These are phyloP conservation scores for Mycocentrospora acerina DNA, from an alignment of 2,329 filamentous ascomycete genomes.

Conservation along the genomic window DNA sequence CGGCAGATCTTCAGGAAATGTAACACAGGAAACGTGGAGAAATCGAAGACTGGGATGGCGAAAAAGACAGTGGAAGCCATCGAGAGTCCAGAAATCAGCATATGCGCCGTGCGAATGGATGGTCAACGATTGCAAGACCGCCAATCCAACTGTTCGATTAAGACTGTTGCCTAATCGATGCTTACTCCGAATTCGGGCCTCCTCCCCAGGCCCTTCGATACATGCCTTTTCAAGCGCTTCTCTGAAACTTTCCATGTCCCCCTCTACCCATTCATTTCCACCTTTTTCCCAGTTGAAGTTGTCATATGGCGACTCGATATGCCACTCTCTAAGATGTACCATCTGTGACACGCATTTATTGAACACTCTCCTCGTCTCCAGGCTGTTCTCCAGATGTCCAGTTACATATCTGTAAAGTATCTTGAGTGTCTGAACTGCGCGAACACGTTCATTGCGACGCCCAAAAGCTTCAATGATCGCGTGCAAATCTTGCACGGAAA, in stretches of 20 bases:
- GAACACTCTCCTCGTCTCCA: slow-evolving; percentile 26
- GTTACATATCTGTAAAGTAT: slow-evolving; percentile 32
- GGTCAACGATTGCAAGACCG: slow-evolving; percentile 30
- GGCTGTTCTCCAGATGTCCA: slow-evolving; percentile 17
- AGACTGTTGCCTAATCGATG: slow-evolving; percentile 10
- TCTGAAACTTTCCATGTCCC: slow-evolving; percentile 37
- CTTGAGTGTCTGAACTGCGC: slow-evolving; percentile 33
- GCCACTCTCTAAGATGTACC: slow-evolving; percentile 33
- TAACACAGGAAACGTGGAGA: slow-evolving; percentile 37
- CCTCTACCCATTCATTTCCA: slow-evolving; percentile 32
- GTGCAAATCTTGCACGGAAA: slow-evolving; percentile 26
- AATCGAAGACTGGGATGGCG: slow-evolving; percentile 35
- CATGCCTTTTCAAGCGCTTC: slow-evolving; percentile 29
- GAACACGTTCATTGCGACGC: slow-evolving; percentile 24
- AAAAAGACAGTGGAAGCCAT: slow-evolving; percentile 36
- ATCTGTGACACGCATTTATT: slow-evolving; percentile 33
- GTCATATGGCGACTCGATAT: slow-evolving; percentile 40
- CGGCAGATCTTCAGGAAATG: slow-evolving; percentile 20
- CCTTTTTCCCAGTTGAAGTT: slow-evolving; percentile 34
- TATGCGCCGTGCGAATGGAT: slow-evolving; percentile 37
- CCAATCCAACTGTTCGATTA: slow-evolving; percentile 24
- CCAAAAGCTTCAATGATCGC: slow-evolving; percentile 29
- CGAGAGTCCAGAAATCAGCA: slow-evolving; percentile 36
- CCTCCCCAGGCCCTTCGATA: slow-evolving; percentile 16
- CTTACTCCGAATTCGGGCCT: slow-evolving; percentile 14